phyloP scores from a whole-genome alignment of 1,284 basidiomycete species.

The Grifola frondosa region DNA sequence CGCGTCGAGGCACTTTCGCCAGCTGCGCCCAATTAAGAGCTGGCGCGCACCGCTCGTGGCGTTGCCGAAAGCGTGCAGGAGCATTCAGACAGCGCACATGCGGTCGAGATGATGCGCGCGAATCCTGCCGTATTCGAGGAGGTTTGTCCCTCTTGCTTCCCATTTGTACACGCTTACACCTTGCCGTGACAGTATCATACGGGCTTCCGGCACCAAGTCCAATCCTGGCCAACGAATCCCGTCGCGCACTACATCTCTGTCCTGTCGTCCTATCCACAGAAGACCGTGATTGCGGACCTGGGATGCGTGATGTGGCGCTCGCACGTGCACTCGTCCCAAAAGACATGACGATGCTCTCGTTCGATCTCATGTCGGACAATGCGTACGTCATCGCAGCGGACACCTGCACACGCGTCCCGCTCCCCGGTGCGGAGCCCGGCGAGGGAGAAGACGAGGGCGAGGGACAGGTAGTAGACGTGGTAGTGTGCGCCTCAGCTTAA shows the following conservation, averaged over 20 bases:
- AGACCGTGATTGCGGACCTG: constrained; percentile 85
- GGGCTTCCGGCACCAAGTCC: constrained; percentile 87
- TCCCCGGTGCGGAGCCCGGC: constrained; percentile 81
- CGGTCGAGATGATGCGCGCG: constrained; percentile 28
- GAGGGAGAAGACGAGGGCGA: constrained; percentile 36
- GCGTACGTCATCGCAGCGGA: constrained; percentile 79
- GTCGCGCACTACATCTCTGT: constrained; percentile 72
- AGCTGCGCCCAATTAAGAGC: too few species aligned
- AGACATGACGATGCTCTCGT: constrained; percentile 74
- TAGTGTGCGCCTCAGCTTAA: constrained; percentile 94
- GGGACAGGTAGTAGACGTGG: constrained; percentile 85
- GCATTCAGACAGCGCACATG: constrained; percentile 23
- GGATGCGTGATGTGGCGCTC: constrained; percentile 92
- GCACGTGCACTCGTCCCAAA: constrained; percentile 72
- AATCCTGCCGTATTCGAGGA: constrained; percentile 37
- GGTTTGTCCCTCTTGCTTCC: too few species aligned
- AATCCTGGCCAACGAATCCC: constrained; percentile 90
- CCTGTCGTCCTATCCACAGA: constrained; percentile 59
- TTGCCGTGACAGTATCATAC: constrained; percentile 96
- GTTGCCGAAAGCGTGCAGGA: too few species aligned
- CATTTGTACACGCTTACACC: too few species aligned
- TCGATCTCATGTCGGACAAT: constrained; percentile 77
- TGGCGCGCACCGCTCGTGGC: too few species aligned
- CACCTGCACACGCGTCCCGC: constrained; percentile 69
- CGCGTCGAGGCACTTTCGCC: too few species aligned